These are phyloP conservation scores for Mucor racemosus DNA, from an alignment of 371 early-diverging fungal genomes.

Conservation along the genomic window DNA sequence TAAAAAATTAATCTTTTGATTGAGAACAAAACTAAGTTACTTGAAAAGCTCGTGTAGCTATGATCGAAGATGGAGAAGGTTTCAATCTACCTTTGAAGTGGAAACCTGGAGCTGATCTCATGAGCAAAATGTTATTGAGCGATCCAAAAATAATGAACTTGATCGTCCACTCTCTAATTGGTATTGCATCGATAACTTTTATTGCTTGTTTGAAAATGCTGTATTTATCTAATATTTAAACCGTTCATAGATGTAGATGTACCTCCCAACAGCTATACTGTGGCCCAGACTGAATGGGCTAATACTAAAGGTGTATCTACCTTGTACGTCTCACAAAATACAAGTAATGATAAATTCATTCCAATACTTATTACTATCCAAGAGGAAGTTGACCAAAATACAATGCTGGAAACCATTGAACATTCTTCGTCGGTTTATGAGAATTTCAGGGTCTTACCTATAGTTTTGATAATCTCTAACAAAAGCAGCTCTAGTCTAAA, in stretches of 20 bases:
- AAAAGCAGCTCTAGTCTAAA: no score
- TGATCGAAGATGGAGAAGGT: constrained; percentile 9
- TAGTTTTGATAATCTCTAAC: no score
- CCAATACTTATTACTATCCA: no score
- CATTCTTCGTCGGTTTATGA: no score
- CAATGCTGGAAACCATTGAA: no score
- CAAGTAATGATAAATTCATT: no score
- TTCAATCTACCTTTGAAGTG: constrained; percentile 21
- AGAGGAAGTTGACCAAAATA: no score
- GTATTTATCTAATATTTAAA: constrained; percentile 14
- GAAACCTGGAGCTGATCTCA: constrained; percentile 21
- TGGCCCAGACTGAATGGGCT: neutral
- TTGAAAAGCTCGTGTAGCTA: neutral
- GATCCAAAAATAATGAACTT: constrained; percentile 23
- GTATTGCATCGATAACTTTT: constrained; percentile 11
- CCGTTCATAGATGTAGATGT: neutral
- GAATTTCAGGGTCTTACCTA: no score
- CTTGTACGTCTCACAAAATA: no score
- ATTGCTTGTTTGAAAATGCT: constrained; percentile 17
- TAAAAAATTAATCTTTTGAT: neutral
- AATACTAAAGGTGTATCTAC: no score
- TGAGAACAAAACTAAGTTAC: neutral
- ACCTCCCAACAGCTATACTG: neutral
- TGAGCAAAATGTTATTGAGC: constrained; percentile 22
- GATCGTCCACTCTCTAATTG: constrained; percentile 22